phyloP scores from a whole-genome alignment of 1,284 basidiomycete genomes.

The Earliella scabrosa region DNA sequence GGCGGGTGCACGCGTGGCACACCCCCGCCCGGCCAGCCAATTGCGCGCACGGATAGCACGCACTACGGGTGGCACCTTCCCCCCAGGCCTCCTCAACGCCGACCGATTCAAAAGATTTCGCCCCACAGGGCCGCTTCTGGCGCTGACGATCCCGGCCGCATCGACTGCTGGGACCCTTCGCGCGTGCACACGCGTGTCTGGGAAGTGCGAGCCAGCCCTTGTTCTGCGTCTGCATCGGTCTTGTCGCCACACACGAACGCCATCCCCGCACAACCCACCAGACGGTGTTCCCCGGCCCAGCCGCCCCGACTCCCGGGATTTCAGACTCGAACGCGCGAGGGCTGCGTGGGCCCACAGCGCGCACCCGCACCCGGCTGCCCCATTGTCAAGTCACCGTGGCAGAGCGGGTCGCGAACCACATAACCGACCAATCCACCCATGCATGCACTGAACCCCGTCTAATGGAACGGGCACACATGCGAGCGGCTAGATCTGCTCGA shows the following conservation, averaged over 20 bases:
- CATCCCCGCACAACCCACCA: conserved; percentile 7
- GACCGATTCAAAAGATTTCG: not conserved
- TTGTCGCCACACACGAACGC: not conserved
- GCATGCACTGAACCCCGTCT: too few relatives aligned
- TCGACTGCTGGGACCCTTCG: not conserved
- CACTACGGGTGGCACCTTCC: not conserved
- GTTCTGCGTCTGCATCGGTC: not conserved
- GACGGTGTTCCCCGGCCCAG: conserved; percentile 4
- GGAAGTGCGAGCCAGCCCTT: not conserved
- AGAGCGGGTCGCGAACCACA: too few relatives aligned
- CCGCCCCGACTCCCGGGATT: conserved; percentile 1
- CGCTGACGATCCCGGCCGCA: conserved; percentile 14
- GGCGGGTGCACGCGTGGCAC: not conserved
- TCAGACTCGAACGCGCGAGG: not conserved
- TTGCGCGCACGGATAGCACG: too few relatives aligned
- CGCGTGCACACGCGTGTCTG: not conserved
- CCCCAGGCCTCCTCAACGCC: not conserved
- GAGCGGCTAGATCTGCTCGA: not conserved
- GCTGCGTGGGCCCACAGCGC: not conserved
- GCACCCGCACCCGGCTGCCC: too few relatives aligned
- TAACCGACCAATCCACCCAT: too few relatives aligned
- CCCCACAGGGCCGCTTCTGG: not conserved
- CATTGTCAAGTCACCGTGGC: too few relatives aligned
- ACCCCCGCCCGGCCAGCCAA: not conserved
- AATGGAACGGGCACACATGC: not conserved